Conservation (phyloP, 2,329 filamentous ascomycete genomes). For the Ilyonectria robusta region DNA sequence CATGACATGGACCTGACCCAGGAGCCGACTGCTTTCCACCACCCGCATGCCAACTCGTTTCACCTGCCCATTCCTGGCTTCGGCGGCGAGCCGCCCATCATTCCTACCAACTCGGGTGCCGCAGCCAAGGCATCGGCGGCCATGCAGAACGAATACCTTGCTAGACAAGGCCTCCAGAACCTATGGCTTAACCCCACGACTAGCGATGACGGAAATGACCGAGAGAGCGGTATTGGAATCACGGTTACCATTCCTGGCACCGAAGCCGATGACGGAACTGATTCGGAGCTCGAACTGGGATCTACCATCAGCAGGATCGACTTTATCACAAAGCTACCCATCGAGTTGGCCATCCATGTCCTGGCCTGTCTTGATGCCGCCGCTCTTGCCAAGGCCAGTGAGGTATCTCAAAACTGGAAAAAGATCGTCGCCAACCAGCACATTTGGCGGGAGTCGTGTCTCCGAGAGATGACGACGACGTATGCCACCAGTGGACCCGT, state of each 20-base stretch:
- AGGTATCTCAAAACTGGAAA: constrained; percentile 68
- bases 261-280: constrained; percentile 54
- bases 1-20: constrained; percentile 57
- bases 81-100: constrained; percentile 70
- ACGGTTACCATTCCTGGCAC: constrained; percentile 62
- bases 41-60: constrained; percentile 49
- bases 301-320: constrained; percentile 67
- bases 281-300: constrained; percentile 53
- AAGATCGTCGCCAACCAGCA: constrained; percentile 65
- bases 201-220: constrained; percentile 67
- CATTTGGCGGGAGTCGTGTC: constrained; percentile 75
- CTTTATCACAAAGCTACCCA: constrained; percentile 69
- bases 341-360: constrained; percentile 72
- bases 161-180: constrained; percentile 54
- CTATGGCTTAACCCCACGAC: constrained; percentile 58
- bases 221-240: constrained; percentile 77
- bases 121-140: constrained; percentile 74
- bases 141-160: constrained; percentile 68
- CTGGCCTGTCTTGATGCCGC: constrained; percentile 69
- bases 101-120: constrained; percentile 72
- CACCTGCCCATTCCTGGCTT: constrained; percentile 63
- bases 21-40: constrained; percentile 39
- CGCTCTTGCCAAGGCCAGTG: constrained; percentile 63
- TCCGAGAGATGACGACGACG: constrained; percentile 72
- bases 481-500: constrained; percentile 71